Evolutionary conservation across 257 asterid genomes (phyloP).

Genomic region (Solanum paucissectum): DNA sequence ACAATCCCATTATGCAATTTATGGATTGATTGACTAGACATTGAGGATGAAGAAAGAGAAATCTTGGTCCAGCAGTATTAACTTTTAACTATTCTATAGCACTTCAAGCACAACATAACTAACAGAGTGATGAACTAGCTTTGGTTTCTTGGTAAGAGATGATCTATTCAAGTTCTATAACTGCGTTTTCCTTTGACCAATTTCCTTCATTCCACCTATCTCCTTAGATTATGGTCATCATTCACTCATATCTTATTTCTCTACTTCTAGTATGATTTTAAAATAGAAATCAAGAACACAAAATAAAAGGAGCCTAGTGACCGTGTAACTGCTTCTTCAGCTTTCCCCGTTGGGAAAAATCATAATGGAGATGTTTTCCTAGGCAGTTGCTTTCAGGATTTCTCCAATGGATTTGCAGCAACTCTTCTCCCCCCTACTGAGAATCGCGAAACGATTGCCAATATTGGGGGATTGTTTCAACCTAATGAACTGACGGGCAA

Average conservation of each 20-base stretch:
- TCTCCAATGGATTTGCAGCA: slow-evolving; percentile 11
- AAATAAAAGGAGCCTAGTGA: neutral
- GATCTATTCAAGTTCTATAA: neutral
- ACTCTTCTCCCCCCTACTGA: slow-evolving; percentile 3
- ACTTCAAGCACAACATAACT: neutral
- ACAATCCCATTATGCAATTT: neutral
- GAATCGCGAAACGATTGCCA: neutral
- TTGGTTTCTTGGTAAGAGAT: neutral
- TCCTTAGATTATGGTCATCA: neutral
- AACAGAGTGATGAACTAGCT: neutral
- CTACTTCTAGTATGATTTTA: neutral
- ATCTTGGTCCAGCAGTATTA: neutral
- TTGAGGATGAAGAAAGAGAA: neutral
- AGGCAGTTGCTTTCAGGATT: slow-evolving; percentile 8
- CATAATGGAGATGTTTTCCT: slow-evolving; percentile 10
- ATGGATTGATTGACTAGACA: neutral
- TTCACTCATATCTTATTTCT: neutral
- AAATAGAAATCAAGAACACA: neutral
- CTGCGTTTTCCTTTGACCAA: neutral
- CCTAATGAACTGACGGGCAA: slow-evolving; percentile 10
- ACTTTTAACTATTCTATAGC: neutral
- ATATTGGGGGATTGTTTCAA: slow-evolving; percentile 9
- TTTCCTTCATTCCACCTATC: neutral
- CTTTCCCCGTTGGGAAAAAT: slow-evolving; percentile 16
- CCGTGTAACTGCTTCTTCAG: slow-evolving; percentile 4